A percentile compares a stretch with the other conserved stretches of the same genome.
Conservation (phyloP, 441 rosid genomes). For the Erodium chrysanthum region DNA sequence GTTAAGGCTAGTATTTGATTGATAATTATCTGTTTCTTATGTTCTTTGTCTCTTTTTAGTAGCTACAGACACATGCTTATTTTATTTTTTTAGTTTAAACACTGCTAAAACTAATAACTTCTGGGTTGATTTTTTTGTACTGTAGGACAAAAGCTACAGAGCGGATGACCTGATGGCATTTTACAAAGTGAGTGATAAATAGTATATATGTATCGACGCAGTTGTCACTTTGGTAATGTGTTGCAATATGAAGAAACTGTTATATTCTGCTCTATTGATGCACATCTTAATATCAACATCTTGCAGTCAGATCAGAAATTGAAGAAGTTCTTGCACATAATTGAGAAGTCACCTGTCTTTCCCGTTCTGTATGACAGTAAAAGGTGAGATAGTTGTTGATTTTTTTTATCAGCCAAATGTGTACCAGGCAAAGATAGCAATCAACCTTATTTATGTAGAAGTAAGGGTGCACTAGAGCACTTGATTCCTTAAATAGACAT, state of each 20-base stretch:
- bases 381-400: constrained; percentile 34
- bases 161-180: constrained; percentile 78
- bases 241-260: background rate
- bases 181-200: constrained; percentile 47
- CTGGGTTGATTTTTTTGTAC: constrained; percentile 7
- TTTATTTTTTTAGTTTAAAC: background rate
- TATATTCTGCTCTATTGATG: constrained; percentile 11
- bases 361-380: constrained; percentile 68
- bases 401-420: too few species aligned
- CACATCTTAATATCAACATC: constrained; percentile 14
- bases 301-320: constrained; percentile 82
- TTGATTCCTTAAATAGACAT: too few species aligned
- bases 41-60: background rate
- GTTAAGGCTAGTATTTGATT: background rate
- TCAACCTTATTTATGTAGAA: too few species aligned
- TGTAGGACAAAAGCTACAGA: constrained; percentile 62
- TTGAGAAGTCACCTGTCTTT: constrained; percentile 68
- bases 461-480: too few species aligned
- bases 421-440: too few species aligned
- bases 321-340: constrained; percentile 82
- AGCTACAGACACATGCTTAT: background rate
- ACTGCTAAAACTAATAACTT: background rate
- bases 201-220: background rate
- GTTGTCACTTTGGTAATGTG: background rate
- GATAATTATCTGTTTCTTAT: background rate